Evolutionary conservation across 2,329 filamentous ascomycete genomes (phyloP).

Genomic region (Teratosphaeriaceae sp.): DNA sequence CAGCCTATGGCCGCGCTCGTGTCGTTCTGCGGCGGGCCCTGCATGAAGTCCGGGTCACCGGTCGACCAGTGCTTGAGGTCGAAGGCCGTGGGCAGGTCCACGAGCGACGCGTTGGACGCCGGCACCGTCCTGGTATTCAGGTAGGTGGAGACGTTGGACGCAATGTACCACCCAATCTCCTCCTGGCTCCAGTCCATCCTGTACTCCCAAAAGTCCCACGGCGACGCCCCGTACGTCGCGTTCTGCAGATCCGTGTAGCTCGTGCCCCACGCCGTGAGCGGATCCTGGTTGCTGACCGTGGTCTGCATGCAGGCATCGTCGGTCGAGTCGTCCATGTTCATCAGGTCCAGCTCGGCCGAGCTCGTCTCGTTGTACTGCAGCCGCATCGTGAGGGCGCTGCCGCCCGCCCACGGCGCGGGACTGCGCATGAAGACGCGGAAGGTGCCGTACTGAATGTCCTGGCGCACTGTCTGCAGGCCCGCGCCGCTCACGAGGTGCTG

Average conservation of each 20-base stretch:
- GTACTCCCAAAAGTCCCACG: slow-evolving; percentile 42
- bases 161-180: slow-evolving; percentile 36
- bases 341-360: slow-evolving; percentile 37
- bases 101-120: slow-evolving; percentile 30
- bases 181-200: slow-evolving; percentile 43
- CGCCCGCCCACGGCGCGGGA: slow-evolving; percentile 30
- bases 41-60: slow-evolving; percentile 39
- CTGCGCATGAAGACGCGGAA: slow-evolving; percentile 39
- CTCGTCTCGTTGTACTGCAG: slow-evolving; percentile 41
- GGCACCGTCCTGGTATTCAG: slow-evolving; percentile 16
- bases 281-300: slow-evolving; percentile 34
- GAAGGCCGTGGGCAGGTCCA: slow-evolving; percentile 37
- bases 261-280: slow-evolving; percentile 30
- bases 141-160: slow-evolving; percentile 9
- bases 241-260: slow-evolving; percentile 37
- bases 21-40: slow-evolving; percentile 37
- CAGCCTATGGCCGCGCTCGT: slow-evolving; percentile 39
- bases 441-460: slow-evolving; percentile 44
- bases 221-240: slow-evolving; percentile 28
- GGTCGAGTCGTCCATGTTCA: slow-evolving; percentile 37
- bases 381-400: slow-evolving; percentile 42
- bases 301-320: slow-evolving; percentile 23
- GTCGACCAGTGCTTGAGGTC: slow-evolving; percentile 45
- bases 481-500: slow-evolving; percentile 40
- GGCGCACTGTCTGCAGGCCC: slow-evolving; percentile 36